These are phyloP conservation scores for Macrolepiota dolichaula DNA, from an alignment of 768 basidiomycete species.

Conservation along the genomic window DNA sequence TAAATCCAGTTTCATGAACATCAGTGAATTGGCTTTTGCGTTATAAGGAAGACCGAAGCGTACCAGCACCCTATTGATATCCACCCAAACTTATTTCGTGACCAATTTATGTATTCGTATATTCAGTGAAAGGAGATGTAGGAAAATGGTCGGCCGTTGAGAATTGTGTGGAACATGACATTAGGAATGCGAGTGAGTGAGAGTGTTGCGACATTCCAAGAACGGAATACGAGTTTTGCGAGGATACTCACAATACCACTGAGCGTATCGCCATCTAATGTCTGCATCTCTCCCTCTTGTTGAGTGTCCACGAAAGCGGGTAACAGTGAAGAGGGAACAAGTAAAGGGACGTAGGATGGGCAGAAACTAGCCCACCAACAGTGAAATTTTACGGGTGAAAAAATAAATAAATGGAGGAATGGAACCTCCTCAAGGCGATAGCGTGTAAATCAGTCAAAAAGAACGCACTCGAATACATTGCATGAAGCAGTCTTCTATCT, in stretches of 20 bases:
- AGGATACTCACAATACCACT: conserved; percentile 7
- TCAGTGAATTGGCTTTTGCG: too few species aligned
- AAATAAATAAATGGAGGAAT: not conserved
- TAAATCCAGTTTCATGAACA: not conserved
- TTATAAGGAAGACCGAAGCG: conserved; percentile 14
- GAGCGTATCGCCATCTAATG: not conserved
- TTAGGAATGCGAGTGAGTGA: not conserved
- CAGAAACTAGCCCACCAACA: not conserved
- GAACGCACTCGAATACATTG: too few species aligned
- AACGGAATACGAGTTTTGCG: not conserved
- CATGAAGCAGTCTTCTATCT: too few species aligned
- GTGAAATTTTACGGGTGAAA: not conserved
- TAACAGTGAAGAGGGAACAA: not conserved
- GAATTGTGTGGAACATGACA: not conserved
- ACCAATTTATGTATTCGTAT: not conserved
- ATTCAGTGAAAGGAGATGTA: not conserved
- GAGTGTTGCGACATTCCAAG: not conserved
- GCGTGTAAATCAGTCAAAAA: not conserved
- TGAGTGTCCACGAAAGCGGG: not conserved
- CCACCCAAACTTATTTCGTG: conserved; percentile 72
- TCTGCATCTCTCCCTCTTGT: not conserved
- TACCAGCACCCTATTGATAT: conserved; percentile 86
- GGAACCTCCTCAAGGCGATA: not conserved
- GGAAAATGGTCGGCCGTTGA: not conserved
- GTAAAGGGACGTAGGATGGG: not conserved